Percentiles rank a stretch among this genome's conserved stretches.
Evolutionary conservation across 2,329 filamentous ascomycete species (phyloP).

Genomic region (Lachnellula hyalina): DNA sequence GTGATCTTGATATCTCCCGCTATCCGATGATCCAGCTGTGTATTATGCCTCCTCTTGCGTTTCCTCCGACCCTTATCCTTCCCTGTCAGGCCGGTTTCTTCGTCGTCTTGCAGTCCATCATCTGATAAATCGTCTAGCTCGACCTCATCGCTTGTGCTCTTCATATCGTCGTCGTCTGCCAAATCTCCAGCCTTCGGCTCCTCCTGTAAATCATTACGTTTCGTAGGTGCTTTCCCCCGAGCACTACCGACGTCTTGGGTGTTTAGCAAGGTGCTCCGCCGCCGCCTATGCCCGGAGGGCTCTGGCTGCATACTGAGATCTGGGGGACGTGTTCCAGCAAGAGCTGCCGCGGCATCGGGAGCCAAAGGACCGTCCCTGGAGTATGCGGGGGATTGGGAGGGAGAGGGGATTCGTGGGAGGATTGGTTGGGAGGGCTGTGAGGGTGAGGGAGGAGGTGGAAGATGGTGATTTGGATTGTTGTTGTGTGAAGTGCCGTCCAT

Average conservation of each 20-base stretch:
- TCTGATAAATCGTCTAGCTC: slow-evolving; percentile 55
- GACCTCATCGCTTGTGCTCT: slow-evolving; percentile 42
- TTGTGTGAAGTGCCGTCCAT: not conserved
- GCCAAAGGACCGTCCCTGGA: slow-evolving; percentile 15
- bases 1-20: slow-evolving; percentile 55
- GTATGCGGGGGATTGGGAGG: slow-evolving; percentile 10
- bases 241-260: slow-evolving; percentile 11
- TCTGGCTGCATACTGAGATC: slow-evolving; percentile 23
- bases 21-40: slow-evolving; percentile 64
- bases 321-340: slow-evolving; percentile 14
- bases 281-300: slow-evolving; percentile 28
- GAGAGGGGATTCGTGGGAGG: slow-evolving; percentile 13
- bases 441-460: not conserved
- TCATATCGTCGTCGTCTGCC: slow-evolving; percentile 24
- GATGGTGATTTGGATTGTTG: not conserved
- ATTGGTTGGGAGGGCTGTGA: slow-evolving; percentile 12
- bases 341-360: slow-evolving; percentile 22
- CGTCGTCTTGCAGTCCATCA: slow-evolving; percentile 74
- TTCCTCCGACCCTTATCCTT: slow-evolving; percentile 65
- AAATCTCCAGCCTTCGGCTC: slow-evolving; percentile 16
- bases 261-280: slow-evolving; percentile 30
- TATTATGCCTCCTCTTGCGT: slow-evolving; percentile 61
- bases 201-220: slow-evolving; percentile 14
- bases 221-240: slow-evolving; percentile 14
- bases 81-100: slow-evolving; percentile 80